Percentiles rank a stretch among this genome's conserved stretches.
Conservation (phyloP, 441 rosid species). For the Bruguiera hainesii region DNA sequence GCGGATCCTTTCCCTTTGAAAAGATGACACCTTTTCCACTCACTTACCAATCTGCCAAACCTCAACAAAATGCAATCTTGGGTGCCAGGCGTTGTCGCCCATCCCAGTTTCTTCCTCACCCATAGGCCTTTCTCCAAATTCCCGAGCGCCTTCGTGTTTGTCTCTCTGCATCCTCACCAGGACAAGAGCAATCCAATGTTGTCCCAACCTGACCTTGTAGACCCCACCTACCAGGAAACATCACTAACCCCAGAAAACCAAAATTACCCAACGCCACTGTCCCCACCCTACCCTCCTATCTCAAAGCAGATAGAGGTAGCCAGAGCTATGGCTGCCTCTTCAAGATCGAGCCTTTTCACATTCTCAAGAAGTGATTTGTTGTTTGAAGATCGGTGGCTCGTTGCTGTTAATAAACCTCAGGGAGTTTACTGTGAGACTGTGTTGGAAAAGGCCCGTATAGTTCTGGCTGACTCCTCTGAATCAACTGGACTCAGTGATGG, state of each 20-base stretch:
- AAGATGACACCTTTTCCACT: too few species aligned
- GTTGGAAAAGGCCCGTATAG: slow-evolving; percentile 48
- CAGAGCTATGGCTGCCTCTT: slow-evolving; percentile 80
- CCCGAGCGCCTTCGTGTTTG: slow-evolving; percentile 27
- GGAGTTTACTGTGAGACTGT: slow-evolving; percentile 82
- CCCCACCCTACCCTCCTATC: slow-evolving; percentile 63
- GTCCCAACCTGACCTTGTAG: slow-evolving; percentile 11
- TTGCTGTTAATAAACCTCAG: slow-evolving; percentile 72
- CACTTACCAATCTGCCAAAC: too few species aligned
- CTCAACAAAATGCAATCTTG: too few species aligned
- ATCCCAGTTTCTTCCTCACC: slow-evolving; percentile 17
- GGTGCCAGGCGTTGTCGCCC: background rate
- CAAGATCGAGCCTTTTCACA: slow-evolving; percentile 59
- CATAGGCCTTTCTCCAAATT: slow-evolving; percentile 21
- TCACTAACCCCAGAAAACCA: slow-evolving; percentile 18
- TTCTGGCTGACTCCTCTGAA: slow-evolving; percentile 29
- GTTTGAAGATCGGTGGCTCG: slow-evolving; percentile 78
- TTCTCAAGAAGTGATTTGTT: slow-evolving; percentile 44
- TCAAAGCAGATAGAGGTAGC: slow-evolving; percentile 71
- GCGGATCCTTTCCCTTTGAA: too few species aligned
- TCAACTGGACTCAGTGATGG: slow-evolving; percentile 28
- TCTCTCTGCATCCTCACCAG: background rate
- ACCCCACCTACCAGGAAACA: slow-evolving; percentile 23
- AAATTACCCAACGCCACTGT: slow-evolving; percentile 68
- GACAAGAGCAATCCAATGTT: slow-evolving; percentile 36